These are phyloP conservation scores for Henckelia pumila DNA, from an alignment of 257 asterid species.

Conservation along the genomic window DNA sequence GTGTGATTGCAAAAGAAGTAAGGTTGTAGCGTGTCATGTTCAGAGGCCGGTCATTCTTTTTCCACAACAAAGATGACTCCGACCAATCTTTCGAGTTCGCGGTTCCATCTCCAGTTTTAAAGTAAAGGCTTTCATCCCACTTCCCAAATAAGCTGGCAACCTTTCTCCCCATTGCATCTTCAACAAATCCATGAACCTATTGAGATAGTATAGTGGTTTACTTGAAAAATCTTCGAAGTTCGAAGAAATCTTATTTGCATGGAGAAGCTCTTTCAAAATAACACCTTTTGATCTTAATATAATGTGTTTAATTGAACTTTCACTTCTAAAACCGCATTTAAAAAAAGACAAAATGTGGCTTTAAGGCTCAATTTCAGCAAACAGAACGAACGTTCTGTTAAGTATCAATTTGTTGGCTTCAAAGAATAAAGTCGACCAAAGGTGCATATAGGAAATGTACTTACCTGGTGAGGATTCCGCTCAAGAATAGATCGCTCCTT, in stretches of 20 bases:
- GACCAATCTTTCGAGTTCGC: slow-evolving; percentile 51
- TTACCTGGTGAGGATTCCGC: slow-evolving; percentile 95
- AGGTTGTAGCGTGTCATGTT: slow-evolving; percentile 76
- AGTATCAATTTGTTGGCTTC: slow-evolving; percentile 12
- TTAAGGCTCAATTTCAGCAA: not conserved
- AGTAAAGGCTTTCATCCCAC: slow-evolving; percentile 89
- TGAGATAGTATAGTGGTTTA: slow-evolving; percentile 20
- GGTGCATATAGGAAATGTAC: slow-evolving; percentile 5
- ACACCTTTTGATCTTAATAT: not conserved
- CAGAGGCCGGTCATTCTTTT: slow-evolving; percentile 52
- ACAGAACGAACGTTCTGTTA: not conserved
- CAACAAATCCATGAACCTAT: slow-evolving; percentile 91
- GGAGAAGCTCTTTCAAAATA: not conserved
- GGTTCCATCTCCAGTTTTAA: slow-evolving; percentile 56
- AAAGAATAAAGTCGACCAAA: not conserved
- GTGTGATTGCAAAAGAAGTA: slow-evolving; percentile 77
- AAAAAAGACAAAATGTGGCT: not conserved
- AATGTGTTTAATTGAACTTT: not conserved
- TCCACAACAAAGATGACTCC: slow-evolving; percentile 67
- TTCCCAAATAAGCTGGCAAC: slow-evolving; percentile 75
- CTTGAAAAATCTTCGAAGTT: not conserved
- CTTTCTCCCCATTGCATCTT: slow-evolving; percentile 64
- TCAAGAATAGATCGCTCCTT: slow-evolving; percentile 95
- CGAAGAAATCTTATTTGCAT: not conserved
- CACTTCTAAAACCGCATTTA: not conserved